Evolutionary conservation across 345 rosid species (phyloP), one percentile per base, ranked within the genome.

Genomic region (Eutrema japonicum): DNA sequence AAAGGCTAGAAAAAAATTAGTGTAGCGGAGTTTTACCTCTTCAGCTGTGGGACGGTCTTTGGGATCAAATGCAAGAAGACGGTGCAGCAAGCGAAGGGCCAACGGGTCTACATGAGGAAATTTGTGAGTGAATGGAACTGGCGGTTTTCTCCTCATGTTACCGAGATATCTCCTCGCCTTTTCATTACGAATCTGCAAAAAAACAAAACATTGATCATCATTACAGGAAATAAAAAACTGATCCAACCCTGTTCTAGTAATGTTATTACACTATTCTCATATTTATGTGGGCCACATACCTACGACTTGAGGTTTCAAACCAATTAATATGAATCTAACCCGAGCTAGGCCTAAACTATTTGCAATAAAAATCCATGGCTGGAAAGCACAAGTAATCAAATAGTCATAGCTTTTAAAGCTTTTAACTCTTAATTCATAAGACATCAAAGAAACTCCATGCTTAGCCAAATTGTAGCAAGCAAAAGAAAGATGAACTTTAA

Each of bases 31-130:
- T 51, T 43, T 55, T 36, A 90, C 98, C 82, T 87, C 96, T 72
- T 88, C 96, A 64, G 97, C 98, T 26, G 94, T 79, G 27, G 87
- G 99, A 47, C 98, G 99, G 81, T 95, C 96, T 83, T 95, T 95
- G 38, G 99, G 97, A 85, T 95, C 99, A 83, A 95, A 95, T 54
- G 98, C 96, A 81, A 95, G 90, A 52, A 95, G 82, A 55, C 83
- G 88, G 77, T 88, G 89, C 70, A 95, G 83, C 12, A 95, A 74
- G 64, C 81, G 83, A 68, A 92, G 88, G 78, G 98, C 98, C 80
- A 88, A 55, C 2, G 89, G 97, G 78, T 92, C 94, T 40, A 74
- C 88, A 26, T 89, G 77, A 53, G 96, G 98, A 80, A 95, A 95
- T 78, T 92, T 95, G 52, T 86, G 89, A 33, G 89, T 36, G 83